phyloP scores from a whole-genome alignment of 768 basidiomycete species.

The Pleurotus pulmonarius region DNA sequence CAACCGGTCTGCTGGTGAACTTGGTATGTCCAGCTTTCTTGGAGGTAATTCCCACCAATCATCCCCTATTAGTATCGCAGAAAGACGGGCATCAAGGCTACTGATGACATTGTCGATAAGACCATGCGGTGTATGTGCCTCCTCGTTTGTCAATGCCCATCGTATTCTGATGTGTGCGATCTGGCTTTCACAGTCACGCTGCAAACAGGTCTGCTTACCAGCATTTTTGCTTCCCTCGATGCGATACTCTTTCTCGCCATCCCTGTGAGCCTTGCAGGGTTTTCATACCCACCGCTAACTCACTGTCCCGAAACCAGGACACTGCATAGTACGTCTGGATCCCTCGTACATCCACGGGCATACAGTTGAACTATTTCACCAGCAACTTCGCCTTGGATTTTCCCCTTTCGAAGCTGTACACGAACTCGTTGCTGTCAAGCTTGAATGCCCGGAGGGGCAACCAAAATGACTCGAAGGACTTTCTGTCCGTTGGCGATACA shows the following conservation, averaged over 20 bases:
- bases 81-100: constrained; percentile 30
- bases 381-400: constrained; percentile 28
- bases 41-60: no score
- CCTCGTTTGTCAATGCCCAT: no score
- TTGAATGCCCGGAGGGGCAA: no score
- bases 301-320: neutral
- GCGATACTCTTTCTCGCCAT: constrained; percentile 17
- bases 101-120: constrained; percentile 31
- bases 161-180: no score
- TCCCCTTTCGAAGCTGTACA: constrained; percentile 25
- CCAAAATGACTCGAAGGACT: no score
- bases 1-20: constrained; percentile 20
- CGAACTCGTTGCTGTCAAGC: constrained; percentile 21
- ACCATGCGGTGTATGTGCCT: constrained; percentile 26
- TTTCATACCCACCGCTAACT: neutral
- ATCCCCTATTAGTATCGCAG: constrained; percentile 19
- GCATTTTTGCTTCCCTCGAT: constrained; percentile 30
- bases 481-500: no score
- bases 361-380: neutral
- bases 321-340: neutral
- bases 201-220: constrained; percentile 34
- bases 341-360: neutral
- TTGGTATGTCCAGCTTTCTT: constrained; percentile 22
- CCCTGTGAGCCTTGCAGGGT: constrained; percentile 5
- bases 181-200: constrained; percentile 27